Conservation (phyloP, 2,329 filamentous ascomycete genomes). For the Pyrenochaeta sp. region DNA sequence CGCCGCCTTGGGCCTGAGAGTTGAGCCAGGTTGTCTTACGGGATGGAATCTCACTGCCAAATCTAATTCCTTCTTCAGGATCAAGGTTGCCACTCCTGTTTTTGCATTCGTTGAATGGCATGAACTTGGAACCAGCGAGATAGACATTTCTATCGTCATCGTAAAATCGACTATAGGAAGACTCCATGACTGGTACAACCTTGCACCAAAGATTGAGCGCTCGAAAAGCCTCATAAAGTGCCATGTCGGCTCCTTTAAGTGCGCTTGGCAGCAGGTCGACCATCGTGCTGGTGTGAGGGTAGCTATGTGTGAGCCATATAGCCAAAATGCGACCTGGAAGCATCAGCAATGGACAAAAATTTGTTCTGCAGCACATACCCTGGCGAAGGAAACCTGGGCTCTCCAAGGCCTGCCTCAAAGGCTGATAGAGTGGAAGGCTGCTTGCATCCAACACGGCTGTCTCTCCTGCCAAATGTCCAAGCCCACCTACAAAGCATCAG, state of each 20-base stretch:
- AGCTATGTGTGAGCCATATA: conserved; percentile 57
- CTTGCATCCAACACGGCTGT: conserved; percentile 38
- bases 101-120: no score
- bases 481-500: conserved; percentile 23
- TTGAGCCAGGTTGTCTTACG: no score
- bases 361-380: conserved; percentile 30
- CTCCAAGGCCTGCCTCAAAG: conserved; percentile 40
- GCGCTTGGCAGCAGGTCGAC: conserved; percentile 40
- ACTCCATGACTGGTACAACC: no score
- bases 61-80: no score
- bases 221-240: conserved; percentile 49
- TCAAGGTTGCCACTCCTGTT: no score
- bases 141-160: no score
- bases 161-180: no score
- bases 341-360: background rate
- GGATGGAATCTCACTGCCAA: no score
- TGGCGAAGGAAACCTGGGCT: conserved; percentile 47
- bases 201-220: no score
- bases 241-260: conserved; percentile 58
- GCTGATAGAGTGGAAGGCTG: conserved; percentile 47
- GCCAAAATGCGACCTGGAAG: conserved; percentile 54
- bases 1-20: no score
- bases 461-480: conserved; percentile 37
- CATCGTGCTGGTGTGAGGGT: conserved; percentile 50
- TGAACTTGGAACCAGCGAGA: background rate